Conservation (phyloP, 495 filamentous ascomycete genomes). For the Xylaria acuta region DNA sequence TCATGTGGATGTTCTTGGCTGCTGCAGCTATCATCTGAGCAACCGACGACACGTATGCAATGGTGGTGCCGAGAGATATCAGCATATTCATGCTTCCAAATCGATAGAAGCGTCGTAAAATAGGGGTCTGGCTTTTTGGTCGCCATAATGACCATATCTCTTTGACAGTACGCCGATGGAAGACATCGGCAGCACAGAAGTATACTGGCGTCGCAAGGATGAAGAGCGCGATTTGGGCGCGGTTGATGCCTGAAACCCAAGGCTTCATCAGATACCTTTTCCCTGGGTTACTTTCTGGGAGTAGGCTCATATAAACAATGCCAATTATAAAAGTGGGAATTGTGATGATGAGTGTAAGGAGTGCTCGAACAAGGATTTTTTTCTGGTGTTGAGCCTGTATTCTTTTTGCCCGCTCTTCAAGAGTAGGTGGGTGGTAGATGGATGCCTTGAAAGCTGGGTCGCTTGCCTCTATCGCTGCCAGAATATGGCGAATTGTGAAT, state of each 20-base stretch:
- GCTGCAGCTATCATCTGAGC: slow-evolving; percentile 78
- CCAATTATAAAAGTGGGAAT: slow-evolving; percentile 91
- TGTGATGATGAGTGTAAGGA: slow-evolving; percentile 73
- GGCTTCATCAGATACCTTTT: slow-evolving; percentile 71
- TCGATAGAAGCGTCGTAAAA: slow-evolving; percentile 80
- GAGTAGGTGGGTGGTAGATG: slow-evolving; percentile 79
- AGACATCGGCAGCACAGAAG: slow-evolving; percentile 86
- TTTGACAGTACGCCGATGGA: slow-evolving; percentile 79
- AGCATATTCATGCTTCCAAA: slow-evolving; percentile 98
- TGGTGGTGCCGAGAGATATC: slow-evolving; percentile 84
- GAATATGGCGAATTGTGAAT: slow-evolving; percentile 79
- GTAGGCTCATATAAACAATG: slow-evolving; percentile 87
- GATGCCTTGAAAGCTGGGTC: slow-evolving; percentile 69
- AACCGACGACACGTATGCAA: slow-evolving; percentile 87
- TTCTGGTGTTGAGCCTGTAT: slow-evolving; percentile 70
- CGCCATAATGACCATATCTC: slow-evolving; percentile 84
- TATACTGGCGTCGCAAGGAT: slow-evolving; percentile 89
- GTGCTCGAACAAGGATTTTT: slow-evolving; percentile 67
- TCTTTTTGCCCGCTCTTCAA: slow-evolving; percentile 81
- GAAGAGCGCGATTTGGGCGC: slow-evolving; percentile 83
- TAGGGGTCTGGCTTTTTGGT: slow-evolving; percentile 74
- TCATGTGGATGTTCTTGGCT: slow-evolving; percentile 39
- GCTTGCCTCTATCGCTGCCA: slow-evolving; percentile 66
- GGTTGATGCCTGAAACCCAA: slow-evolving; percentile 75
- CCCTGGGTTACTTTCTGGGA: slow-evolving; percentile 61